Evolutionary conservation across 352 stramenopile species (phyloP).

Genomic region (Pythium folliculosum): DNA sequence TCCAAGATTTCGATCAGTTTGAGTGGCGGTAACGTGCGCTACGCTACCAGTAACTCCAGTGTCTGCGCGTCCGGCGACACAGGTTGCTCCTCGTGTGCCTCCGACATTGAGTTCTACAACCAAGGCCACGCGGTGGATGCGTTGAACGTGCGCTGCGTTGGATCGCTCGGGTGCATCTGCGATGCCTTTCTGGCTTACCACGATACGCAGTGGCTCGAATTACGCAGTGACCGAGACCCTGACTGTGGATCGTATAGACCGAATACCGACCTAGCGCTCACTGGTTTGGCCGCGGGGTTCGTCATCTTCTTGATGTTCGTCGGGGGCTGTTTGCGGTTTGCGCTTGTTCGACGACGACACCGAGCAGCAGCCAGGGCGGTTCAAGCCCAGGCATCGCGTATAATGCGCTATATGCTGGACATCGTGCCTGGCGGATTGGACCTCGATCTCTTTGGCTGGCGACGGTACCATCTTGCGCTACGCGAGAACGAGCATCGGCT

Average conservation of each 20-base stretch:
- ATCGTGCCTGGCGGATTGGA: background rate
- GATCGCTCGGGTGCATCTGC: background rate
- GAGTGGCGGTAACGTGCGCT: background rate
- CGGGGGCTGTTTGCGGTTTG: background rate
- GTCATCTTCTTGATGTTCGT: background rate
- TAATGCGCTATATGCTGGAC: constrained; percentile 18
- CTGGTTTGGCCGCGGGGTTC: background rate
- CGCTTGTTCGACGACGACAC: too few species aligned
- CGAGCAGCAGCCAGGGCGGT: background rate
- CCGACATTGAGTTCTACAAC: background rate
- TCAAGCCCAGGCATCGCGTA: background rate
- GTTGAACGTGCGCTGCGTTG: background rate
- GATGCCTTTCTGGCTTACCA: background rate
- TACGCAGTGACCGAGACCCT: background rate
- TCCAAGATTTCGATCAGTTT: background rate
- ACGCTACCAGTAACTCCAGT: background rate
- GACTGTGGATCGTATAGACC: background rate
- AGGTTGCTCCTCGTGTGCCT: background rate
- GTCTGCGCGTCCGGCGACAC: background rate
- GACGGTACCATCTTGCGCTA: background rate
- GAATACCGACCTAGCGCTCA: background rate
- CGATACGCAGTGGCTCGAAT: background rate
- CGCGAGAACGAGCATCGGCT: constrained; percentile 1
- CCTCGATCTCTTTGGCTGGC: constrained; percentile 21
- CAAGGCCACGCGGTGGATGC: background rate